phyloP scores from a whole-genome alignment of 163 green algal genomes.

The Chlamydomonas reinhardtii region DNA sequence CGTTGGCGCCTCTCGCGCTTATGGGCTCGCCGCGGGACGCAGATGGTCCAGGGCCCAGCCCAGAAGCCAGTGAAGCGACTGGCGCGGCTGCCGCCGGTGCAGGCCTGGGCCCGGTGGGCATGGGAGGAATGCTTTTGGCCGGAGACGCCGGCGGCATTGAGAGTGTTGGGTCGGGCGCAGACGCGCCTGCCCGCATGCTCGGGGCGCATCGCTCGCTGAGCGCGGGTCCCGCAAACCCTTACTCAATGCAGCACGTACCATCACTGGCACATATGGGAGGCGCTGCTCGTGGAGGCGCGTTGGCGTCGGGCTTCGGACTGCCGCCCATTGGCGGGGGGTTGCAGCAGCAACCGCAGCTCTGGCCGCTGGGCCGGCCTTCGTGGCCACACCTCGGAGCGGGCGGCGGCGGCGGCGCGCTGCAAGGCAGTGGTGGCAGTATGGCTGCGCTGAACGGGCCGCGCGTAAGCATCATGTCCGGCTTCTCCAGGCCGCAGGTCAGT shows the following conservation, averaged over 20 bases:
- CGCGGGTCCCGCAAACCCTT: not conserved
- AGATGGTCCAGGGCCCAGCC: too few species aligned
- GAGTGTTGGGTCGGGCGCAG: not conserved
- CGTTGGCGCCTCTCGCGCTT: too few species aligned
- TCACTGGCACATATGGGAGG: not conserved
- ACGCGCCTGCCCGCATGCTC: not conserved
- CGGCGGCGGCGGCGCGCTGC: not conserved
- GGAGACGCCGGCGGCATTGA: not conserved
- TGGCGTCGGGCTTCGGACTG: not conserved
- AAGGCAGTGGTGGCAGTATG: not conserved
- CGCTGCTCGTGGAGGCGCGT: not conserved
- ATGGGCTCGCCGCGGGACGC: too few species aligned
- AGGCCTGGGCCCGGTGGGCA: not conserved
- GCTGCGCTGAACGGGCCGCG: not conserved
- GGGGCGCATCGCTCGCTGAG: not conserved
- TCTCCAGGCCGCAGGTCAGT: not conserved
- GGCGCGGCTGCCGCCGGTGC: not conserved
- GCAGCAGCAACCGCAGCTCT: not conserved
- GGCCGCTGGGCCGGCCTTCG: not conserved
- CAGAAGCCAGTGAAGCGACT: too few species aligned
- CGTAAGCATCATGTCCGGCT: not conserved
- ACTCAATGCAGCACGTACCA: not conserved
- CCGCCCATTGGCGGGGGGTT: too few species aligned
- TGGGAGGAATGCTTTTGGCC: too few species aligned
- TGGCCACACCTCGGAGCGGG: too few species aligned